Base-by-base conservation (phyloP, 495 filamentous ascomycete species). In the Hypoxylon fuscum region DNA sequence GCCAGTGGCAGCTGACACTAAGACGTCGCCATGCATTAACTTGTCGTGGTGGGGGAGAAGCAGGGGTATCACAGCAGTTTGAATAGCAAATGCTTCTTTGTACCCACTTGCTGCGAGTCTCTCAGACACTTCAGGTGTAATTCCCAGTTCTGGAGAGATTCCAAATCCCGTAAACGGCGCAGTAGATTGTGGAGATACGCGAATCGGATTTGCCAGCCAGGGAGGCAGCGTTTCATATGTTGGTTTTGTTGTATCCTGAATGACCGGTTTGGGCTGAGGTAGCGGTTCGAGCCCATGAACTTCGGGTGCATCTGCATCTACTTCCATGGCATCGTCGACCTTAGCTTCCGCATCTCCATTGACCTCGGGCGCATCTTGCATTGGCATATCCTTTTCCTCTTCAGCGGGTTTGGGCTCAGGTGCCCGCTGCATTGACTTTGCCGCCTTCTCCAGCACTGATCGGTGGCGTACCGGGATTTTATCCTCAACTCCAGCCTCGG, bases 1-100 rank as follows among this genome's bases (percentile, higher is more conserved):
- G 3, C 94, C 94, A 1, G 94, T 98, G 2, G 91, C 85, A 0
- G 94, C 94, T 17, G 92, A 92, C 12, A 98, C 84, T 47, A 95
- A 89, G 5, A 98, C 59, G 75, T 98, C 94, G 2, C 91, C 89
- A 2, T 80, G 72, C 52, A 84, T 81, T 12, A 72, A 77, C 37
- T 83, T 71, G 12, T 74, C 71, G 0, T 82, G 82, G 11, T 68
- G 64, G 6, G 88, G 83, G 0, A 94, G 74, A 2, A 97, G 81
- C 23, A 96, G 76, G 5, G 93, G 92, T 22, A 97, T 82, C 0
- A 94, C 84, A 0, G 86, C 84, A 0, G 91, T 86, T 71, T 98
- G 94, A 0, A 97, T 88, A 1, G 93, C 88, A 67, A 97, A 90
- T 1, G 95, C 91, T 37, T 90, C 81, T 20, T 81, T 81, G 71